Percentiles rank a stretch among this genome's conserved stretches.
phyloP scores from a whole-genome alignment of 306 rosid species.

The Hippophae rhamnoides region DNA sequence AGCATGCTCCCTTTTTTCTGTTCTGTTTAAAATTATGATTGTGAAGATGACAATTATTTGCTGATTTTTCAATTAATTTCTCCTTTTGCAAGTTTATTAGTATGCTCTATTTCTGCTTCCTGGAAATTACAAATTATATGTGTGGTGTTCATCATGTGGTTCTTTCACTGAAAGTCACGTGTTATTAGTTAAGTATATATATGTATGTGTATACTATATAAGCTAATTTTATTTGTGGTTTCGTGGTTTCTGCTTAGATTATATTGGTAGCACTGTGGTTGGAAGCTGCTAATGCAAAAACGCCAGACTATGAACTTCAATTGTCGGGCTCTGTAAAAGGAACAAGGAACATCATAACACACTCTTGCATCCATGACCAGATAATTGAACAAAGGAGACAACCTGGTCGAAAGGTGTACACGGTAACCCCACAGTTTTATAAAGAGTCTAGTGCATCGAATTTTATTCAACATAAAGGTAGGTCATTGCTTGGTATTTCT shows the following conservation, averaged over 20 bases:
- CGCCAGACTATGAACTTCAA: conserved; percentile 21
- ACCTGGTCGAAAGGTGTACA: conserved; percentile 86
- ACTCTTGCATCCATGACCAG: conserved; percentile 94
- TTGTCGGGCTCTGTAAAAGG: conserved; percentile 33
- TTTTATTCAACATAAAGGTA: conserved; percentile 54
- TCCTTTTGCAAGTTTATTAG: too few relatives aligned
- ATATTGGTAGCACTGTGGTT: conserved; percentile 43
- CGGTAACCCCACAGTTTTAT: conserved; percentile 79
- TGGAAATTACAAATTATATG: neutral
- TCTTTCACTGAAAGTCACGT: neutral
- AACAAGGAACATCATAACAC: conserved; percentile 52
- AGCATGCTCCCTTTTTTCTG: too few relatives aligned
- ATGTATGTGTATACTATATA: too few relatives aligned
- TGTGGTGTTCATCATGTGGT: neutral
- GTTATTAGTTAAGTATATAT: neutral
- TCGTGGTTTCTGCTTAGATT: conserved; percentile 38
- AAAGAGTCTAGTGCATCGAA: conserved; percentile 31
- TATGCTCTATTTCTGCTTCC: neutral
- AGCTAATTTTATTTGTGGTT: neutral
- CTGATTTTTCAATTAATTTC: too few relatives aligned
- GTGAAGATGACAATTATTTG: too few relatives aligned
- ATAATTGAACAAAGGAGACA: conserved; percentile 76
- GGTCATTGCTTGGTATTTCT: conserved; percentile 64
- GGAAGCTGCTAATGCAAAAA: conserved; percentile 40
- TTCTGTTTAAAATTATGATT: too few relatives aligned